phyloP scores from a whole-genome alignment of 2,329 filamentous ascomycete species.

The Nigrospora oryzae region DNA sequence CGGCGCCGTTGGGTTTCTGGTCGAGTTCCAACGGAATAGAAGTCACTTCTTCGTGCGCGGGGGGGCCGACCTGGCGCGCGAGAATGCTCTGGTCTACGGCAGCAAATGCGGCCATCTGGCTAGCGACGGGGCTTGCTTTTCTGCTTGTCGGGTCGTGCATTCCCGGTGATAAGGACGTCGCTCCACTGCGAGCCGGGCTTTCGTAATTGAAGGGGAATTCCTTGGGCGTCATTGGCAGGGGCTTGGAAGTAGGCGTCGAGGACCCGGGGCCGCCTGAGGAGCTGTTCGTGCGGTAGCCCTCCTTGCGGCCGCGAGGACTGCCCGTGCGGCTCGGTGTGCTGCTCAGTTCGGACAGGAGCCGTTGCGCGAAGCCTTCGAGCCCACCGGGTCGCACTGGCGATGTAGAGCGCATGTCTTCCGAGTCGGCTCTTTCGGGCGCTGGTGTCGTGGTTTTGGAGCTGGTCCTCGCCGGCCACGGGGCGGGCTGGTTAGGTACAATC shows the following conservation, averaged over 20 bases:
- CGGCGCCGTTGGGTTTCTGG: conserved; percentile 16
- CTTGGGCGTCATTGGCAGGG: conserved; percentile 29
- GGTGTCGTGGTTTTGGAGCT: conserved; percentile 15
- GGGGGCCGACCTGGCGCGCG: conserved; percentile 42
- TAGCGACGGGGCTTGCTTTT: conserved; percentile 28
- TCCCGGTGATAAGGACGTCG: conserved; percentile 32
- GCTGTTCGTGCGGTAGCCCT: conserved; percentile 23
- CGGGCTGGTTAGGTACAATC: conserved; percentile 27
- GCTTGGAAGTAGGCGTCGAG: conserved; percentile 23
- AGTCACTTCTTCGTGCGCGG: conserved; percentile 26
- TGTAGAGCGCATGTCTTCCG: conserved; percentile 35
- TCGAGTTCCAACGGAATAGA: conserved; percentile 40
- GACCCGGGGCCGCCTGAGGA: conserved; percentile 18
- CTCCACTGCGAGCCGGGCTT: conserved; percentile 21
- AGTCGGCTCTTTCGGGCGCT: conserved; percentile 28
- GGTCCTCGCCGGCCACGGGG: conserved; percentile 11
- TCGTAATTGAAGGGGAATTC: conserved; percentile 31
- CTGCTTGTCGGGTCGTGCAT: conserved; percentile 19
- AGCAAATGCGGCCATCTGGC: conserved; percentile 52
- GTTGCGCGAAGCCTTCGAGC: conserved; percentile 54
- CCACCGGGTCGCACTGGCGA: conserved; percentile 47
- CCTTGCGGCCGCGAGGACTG: conserved; percentile 42
- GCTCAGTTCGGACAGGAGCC: conserved; percentile 50
- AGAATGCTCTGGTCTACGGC: conserved; percentile 56
- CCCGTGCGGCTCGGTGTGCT: conserved; percentile 43